Evolutionary conservation across 1,284 basidiomycete species (phyloP).

Genomic region (Boletellus deceptivus): DNA sequence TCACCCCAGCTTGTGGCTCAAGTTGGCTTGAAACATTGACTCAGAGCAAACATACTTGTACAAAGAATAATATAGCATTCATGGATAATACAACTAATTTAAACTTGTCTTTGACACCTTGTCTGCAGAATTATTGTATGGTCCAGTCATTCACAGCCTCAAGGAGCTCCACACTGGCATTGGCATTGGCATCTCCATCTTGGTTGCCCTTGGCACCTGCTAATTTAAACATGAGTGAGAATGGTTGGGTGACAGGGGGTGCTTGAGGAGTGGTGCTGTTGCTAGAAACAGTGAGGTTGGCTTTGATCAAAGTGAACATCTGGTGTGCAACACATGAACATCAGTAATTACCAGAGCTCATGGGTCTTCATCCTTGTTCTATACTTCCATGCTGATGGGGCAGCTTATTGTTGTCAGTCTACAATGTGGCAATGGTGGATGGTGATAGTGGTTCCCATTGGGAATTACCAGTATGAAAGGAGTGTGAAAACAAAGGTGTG

Average conservation of each 20-base stretch:
- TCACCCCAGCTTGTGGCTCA: too few relatives aligned
- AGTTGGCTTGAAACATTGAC: too few relatives aligned
- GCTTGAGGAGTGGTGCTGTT: slow-evolving; percentile 6
- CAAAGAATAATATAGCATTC: too few relatives aligned
- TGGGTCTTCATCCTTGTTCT: slow-evolving; percentile 25
- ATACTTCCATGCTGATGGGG: slow-evolving; percentile 15
- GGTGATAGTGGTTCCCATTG: slow-evolving; percentile 21
- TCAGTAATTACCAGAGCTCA: slow-evolving; percentile 26
- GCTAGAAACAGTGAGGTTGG: slow-evolving; percentile 10
- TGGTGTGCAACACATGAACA: background rate
- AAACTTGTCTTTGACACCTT: too few relatives aligned
- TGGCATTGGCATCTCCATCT: too few relatives aligned
- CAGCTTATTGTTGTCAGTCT: slow-evolving; percentile 28
- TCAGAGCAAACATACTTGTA: too few relatives aligned
- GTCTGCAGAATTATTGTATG: too few relatives aligned
- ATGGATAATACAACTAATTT: too few relatives aligned
- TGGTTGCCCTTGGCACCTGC: slow-evolving; percentile 29
- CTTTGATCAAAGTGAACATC: slow-evolving; percentile 5
- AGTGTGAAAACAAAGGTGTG: too few relatives aligned
- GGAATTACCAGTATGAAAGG: too few relatives aligned
- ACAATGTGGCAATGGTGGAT: slow-evolving; percentile 32
- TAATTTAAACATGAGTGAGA: slow-evolving; percentile 23
- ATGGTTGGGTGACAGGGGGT: slow-evolving; percentile 13
- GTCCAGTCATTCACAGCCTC: too few relatives aligned
- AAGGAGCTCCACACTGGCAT: too few relatives aligned